phyloP scores from a whole-genome alignment of 306 rosid species.

The Lotus japonicus region DNA sequence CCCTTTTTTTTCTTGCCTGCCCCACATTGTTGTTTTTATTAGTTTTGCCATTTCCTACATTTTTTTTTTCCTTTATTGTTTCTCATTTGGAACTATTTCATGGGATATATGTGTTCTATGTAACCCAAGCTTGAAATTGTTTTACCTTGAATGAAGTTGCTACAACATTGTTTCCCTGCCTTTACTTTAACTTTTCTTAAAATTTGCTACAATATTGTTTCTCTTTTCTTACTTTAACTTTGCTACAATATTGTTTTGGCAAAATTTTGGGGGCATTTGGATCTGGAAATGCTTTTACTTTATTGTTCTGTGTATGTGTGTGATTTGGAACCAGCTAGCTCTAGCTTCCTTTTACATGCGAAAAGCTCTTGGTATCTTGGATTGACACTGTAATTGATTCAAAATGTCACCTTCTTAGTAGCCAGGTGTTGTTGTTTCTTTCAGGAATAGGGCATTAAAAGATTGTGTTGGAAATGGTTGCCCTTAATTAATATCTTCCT shows the following conservation, averaged over 20 bases:
- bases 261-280: constrained; percentile 22
- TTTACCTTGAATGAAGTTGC: constrained; percentile 11
- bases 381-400: constrained; percentile 5
- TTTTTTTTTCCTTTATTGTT: not conserved
- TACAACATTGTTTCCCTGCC: constrained; percentile 9
- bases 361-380: not conserved
- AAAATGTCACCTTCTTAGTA: constrained; percentile 13
- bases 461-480: constrained; percentile 11
- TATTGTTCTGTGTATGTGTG: not conserved
- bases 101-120: constrained; percentile 19
- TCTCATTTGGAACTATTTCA: constrained; percentile 18
- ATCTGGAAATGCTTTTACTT: constrained; percentile 21
- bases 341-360: constrained; percentile 8
- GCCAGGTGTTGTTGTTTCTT: constrained; percentile 11
- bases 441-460: constrained; percentile 14
- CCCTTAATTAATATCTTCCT: constrained; percentile 4
- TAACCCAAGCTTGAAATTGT: constrained; percentile 5
- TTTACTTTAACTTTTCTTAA: not conserved
- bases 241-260: constrained; percentile 4
- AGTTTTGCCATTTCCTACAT: constrained; percentile 12
- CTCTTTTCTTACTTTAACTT: not conserved
- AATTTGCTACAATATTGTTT: constrained; percentile 8
- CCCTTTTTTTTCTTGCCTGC: constrained; percentile 1
- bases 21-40: constrained; percentile 18
- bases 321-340: not conserved